Evolutionary conservation across 306 rosid genomes (phyloP).

Genomic region (Trifolium dubium): DNA sequence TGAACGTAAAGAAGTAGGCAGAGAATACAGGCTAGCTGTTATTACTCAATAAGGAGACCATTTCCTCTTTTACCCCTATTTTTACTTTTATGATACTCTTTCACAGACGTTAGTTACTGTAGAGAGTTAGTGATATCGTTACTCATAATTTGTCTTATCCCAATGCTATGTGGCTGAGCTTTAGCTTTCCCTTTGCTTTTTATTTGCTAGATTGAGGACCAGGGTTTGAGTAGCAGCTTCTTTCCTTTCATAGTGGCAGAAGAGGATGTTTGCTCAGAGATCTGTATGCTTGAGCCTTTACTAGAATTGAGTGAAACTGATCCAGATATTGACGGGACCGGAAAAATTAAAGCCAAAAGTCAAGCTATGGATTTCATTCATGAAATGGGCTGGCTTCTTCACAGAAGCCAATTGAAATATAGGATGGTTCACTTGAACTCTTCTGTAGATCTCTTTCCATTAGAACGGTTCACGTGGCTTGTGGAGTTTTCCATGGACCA

Average conservation of each 20-base stretch:
- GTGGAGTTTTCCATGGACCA: conserved; percentile 92
- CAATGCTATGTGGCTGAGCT: conserved; percentile 38
- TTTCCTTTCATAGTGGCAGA: conserved; percentile 93
- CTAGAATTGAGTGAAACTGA: conserved; percentile 58
- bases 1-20: conserved; percentile 18
- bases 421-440: conserved; percentile 65
- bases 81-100: conserved; percentile 19
- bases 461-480: conserved; percentile 75
- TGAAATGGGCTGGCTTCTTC: conserved; percentile 98
- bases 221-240: conserved; percentile 84
- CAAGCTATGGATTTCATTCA: conserved; percentile 88
- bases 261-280: conserved; percentile 88
- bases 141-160: conserved; percentile 14
- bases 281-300: conserved; percentile 69
- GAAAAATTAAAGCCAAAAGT: conserved; percentile 56
- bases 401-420: conserved; percentile 67
- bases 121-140: conserved; percentile 25
- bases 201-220: conserved; percentile 80
- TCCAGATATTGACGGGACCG: conserved; percentile 48
- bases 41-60: conserved; percentile 25
- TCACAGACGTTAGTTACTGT: background rate
- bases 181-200: conserved; percentile 30
- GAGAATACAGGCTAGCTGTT: conserved; percentile 24
- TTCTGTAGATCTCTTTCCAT: conserved; percentile 57
- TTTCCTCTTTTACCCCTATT: conserved; percentile 15